Percentiles rank a stretch among this genome's conserved stretches.
These are phyloP conservation scores for Hemisphaericaspora xylofermentans DNA, from an alignment of 1,139 yeast species.

Conservation along the genomic window DNA sequence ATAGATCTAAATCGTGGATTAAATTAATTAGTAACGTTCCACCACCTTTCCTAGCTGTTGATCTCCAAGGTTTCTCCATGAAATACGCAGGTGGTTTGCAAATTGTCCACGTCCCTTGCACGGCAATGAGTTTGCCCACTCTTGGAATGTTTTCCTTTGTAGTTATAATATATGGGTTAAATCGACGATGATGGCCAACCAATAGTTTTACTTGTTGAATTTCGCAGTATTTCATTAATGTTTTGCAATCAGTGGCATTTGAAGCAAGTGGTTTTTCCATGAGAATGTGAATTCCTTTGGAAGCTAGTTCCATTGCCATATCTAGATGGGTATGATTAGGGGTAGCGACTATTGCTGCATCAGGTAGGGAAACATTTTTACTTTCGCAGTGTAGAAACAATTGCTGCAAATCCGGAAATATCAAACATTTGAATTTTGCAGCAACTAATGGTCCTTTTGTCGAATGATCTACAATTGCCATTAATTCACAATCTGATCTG, in stretches of 20 bases:
- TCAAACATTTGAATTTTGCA: slow-evolving; percentile 24
- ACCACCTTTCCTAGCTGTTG: slow-evolving; percentile 33
- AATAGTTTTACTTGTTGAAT: slow-evolving; percentile 26
- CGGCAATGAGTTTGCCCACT: slow-evolving; percentile 35
- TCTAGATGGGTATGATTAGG: slow-evolving; percentile 41
- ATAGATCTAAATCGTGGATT: slow-evolving; percentile 43
- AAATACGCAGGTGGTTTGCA: slow-evolving; percentile 35
- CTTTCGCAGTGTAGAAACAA: slow-evolving; percentile 28
- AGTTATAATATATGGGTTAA: slow-evolving; percentile 34
- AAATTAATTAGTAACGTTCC: slow-evolving; percentile 41
- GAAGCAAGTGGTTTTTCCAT: slow-evolving; percentile 41
- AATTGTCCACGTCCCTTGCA: slow-evolving; percentile 43
- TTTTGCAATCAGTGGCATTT: slow-evolving; percentile 31
- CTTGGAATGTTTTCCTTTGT: slow-evolving; percentile 30
- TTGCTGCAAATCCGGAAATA: slow-evolving; percentile 30
- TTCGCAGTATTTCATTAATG: slow-evolving; percentile 26
- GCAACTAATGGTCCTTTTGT: slow-evolving; percentile 40
- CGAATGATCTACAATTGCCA: slow-evolving; percentile 42
- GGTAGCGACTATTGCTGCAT: slow-evolving; percentile 42
- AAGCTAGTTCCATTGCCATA: slow-evolving; percentile 34
- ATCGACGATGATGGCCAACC: slow-evolving; percentile 43
- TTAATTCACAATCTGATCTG: slow-evolving; percentile 27
- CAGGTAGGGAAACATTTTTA: slow-evolving; percentile 23
- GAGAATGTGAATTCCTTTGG: slow-evolving; percentile 33
- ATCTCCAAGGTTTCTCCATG: slow-evolving; percentile 36